Evolutionary conservation across 2,329 filamentous ascomycete genomes (phyloP), one percentile per base, ranked within the genome.

Genomic region (Fragosphaeria purpurea): DNA sequence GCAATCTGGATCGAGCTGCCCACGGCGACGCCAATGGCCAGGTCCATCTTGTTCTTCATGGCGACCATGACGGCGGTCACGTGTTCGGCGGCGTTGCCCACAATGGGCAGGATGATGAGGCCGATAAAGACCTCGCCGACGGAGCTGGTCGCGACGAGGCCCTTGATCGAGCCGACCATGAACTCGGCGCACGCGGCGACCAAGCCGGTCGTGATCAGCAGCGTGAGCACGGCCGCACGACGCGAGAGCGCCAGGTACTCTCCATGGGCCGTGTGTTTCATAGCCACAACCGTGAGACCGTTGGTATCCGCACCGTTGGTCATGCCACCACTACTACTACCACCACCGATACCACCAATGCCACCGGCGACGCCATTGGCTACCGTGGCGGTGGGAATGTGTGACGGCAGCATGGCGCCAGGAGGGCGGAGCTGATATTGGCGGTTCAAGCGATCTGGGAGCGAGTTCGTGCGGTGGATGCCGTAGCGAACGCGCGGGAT

Each of bases 1-100:
- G 83, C 79, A 62, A 87, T 86, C 65, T 87, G 83, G 57, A 87
- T 86, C 46, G 79, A 83, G 56, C 77, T 82, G 50, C 83, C 83
- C 7, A 87, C 75, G 5, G 83, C 82, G 22, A 87, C 83, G 55
- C 82, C 82, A 49, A 87, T 86, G 1, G 83, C 82, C 38, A 87
- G 67, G 63, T 86, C 83, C 80, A 86, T 85, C 69, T 87, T 85
- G 66, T 86, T 85, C 68, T 85, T 85, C 65, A 80, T 76, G 0
- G 83, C 83, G 7, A 86, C 83, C 6, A 78, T 82, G 30, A 86
- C 76, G 4, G 83, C 82, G 4, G 83, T 86, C 10, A 85, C 80
- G 63, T 86, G 83, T 65, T 87, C 83, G 1, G 83, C 83, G 0
- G 83, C 83, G 57, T 87, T 87, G 48, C 83, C 83, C 11, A 86